These are phyloP conservation scores for Strigomonas culicis DNA, from an alignment of 208 protist genomes.

Conservation along the genomic window DNA sequence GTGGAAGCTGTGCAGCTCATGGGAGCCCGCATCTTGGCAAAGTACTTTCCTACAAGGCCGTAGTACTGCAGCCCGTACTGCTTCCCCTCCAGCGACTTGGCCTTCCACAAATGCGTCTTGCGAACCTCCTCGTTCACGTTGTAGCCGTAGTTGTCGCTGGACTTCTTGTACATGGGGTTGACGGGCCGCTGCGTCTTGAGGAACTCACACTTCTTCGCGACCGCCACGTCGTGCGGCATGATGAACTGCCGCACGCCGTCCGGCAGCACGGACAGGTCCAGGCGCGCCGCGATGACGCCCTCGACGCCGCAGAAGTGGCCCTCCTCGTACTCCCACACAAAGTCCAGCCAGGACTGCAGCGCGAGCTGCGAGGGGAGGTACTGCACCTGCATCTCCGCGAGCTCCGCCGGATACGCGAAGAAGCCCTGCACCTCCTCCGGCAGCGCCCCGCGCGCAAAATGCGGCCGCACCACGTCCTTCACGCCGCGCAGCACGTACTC, in stretches of 20 bases:
- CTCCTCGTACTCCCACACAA: conserved; percentile 81
- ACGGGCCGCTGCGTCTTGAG: conserved; percentile 21
- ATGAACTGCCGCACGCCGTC: conserved; percentile 54
- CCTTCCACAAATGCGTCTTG: conserved; percentile 67
- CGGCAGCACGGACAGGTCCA: conserved; percentile 58
- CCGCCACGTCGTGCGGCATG: conserved; percentile 33
- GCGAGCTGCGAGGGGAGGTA: conserved; percentile 55
- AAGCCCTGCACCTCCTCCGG: conserved; percentile 73
- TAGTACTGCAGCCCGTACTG: conserved; percentile 77
- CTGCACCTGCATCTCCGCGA: conserved; percentile 53
- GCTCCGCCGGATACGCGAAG: conserved; percentile 78
- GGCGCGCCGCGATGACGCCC: conserved; percentile 66
- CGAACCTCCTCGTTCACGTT: conserved; percentile 51
- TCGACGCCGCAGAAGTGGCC: conserved; percentile 55
- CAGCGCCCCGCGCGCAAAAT: conserved; percentile 72
- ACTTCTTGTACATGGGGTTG: conserved; percentile 82
- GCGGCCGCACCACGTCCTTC: conserved; percentile 66
- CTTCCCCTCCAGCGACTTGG: conserved; percentile 47
- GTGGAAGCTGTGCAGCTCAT: conserved; percentile 43
- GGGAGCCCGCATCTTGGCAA: conserved; percentile 35
- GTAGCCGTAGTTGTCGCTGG: conserved; percentile 69
- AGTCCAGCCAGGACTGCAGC: conserved; percentile 68
- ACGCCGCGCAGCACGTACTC: conserved; percentile 53
- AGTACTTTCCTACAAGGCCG: conserved; percentile 60
- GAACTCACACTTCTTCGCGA: conserved; percentile 22